A percentile compares a stretch with the other conserved stretches of the same genome.
These are phyloP conservation scores for Daldinia sp. DNA, from an alignment of 2,329 filamentous ascomycete genomes.

Conservation along the genomic window DNA sequence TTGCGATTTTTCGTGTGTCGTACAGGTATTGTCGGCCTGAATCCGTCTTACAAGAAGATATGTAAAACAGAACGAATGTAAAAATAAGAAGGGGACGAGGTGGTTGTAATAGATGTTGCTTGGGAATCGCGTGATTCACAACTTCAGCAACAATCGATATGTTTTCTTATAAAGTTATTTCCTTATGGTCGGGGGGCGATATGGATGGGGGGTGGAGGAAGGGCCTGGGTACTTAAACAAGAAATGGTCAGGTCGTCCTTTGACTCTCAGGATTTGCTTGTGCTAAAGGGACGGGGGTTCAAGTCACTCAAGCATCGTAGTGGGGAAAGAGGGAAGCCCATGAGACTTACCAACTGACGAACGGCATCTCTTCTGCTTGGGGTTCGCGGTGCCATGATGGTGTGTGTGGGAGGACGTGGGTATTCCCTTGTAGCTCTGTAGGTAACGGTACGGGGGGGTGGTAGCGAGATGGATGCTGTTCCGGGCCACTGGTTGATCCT, in stretches of 20 bases:
- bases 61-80: constrained; percentile 46
- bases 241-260: constrained; percentile 35
- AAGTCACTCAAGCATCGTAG: constrained; percentile 40
- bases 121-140: constrained; percentile 46
- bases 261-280: constrained; percentile 33
- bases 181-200: constrained; percentile 46
- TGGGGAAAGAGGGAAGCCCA: constrained; percentile 47
- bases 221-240: constrained; percentile 49
- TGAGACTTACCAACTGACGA: constrained; percentile 48
- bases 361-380: constrained; percentile 42
- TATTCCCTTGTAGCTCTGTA: constrained; percentile 35
- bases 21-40: constrained; percentile 40
- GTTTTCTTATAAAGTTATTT: constrained; percentile 47
- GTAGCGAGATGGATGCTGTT: constrained; percentile 50
- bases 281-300: constrained; percentile 43
- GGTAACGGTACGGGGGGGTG: constrained; percentile 39
- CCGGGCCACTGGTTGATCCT: constrained; percentile 48
- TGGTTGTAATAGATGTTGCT: constrained; percentile 40
- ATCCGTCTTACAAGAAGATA: constrained; percentile 43
- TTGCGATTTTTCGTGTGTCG: constrained; percentile 34
- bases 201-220: constrained; percentile 48
- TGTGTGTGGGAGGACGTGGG: constrained; percentile 45
- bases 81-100: constrained; percentile 29
- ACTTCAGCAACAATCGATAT: constrained; percentile 47
- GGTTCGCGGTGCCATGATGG: constrained; percentile 40